A percentile compares a stretch with the other conserved stretches of the same genome.
Evolutionary conservation across 2,329 filamentous ascomycete genomes (phyloP).

Genomic region (Diaporthe batatas): DNA sequence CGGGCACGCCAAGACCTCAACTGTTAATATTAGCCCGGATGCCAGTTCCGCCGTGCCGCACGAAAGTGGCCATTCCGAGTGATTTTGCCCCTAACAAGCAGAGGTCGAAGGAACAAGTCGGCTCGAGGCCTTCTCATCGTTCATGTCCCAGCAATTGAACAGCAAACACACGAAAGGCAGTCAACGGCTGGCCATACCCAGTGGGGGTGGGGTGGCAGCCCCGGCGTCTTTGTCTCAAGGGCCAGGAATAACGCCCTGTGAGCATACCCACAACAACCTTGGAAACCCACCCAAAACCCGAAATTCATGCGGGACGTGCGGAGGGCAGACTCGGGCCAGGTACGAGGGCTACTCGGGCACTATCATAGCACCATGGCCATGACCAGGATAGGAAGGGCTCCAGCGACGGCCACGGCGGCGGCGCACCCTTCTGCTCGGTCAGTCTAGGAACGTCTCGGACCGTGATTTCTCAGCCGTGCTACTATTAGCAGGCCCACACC

Average conservation of each 20-base stretch:
- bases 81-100: background rate
- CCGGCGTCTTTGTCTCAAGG: constrained; percentile 10
- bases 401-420: background rate
- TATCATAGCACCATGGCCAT: constrained; percentile 6
- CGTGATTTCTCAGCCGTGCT: constrained; percentile 6
- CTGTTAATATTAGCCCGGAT: constrained; percentile 4
- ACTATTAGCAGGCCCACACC: background rate
- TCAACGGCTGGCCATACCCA: constrained; percentile 8
- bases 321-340: constrained; percentile 6
- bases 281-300: constrained; percentile 8
- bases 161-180: constrained; percentile 8
- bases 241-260: constrained; percentile 30
- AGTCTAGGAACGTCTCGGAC: constrained; percentile 31
- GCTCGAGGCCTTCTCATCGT: too few relatives aligned
- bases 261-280: background rate
- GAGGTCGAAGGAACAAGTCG: too few relatives aligned
- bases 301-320: constrained; percentile 33
- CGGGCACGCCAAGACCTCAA: constrained; percentile 17
- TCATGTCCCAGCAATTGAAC: too few relatives aligned
- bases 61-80: background rate
- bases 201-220: background rate
- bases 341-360: background rate
- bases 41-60: constrained; percentile 21
- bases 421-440: constrained; percentile 12
- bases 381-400: constrained; percentile 1